These are phyloP conservation scores for Mrakia gelida DNA, from an alignment of 768 basidiomycete genomes.

Conservation along the genomic window DNA sequence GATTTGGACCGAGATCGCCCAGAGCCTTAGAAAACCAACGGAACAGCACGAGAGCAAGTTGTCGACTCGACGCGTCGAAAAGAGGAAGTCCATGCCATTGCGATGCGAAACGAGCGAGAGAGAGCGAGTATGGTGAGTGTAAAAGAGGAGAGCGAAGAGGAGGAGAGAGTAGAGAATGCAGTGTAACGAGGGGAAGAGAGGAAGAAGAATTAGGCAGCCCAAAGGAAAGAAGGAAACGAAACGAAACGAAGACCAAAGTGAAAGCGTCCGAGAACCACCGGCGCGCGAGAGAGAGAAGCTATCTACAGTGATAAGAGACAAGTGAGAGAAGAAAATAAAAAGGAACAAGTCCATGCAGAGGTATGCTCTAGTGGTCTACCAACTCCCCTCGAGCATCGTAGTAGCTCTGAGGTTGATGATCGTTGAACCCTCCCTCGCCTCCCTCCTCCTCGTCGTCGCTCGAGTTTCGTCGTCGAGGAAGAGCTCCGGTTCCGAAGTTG, in stretches of 20 bases:
- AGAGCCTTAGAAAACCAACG: too few relatives aligned
- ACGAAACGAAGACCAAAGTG: neutral
- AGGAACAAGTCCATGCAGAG: neutral
- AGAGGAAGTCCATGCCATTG: too few relatives aligned
- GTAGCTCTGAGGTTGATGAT: neutral
- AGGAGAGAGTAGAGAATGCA: too few relatives aligned
- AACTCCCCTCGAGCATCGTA: neutral
- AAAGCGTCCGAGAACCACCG: neutral
- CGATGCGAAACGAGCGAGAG: too few relatives aligned
- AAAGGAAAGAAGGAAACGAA: neutral
- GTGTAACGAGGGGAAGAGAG: too few relatives aligned
- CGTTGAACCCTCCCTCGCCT: neutral
- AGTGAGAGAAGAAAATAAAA: neutral
- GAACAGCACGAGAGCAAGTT: too few relatives aligned
- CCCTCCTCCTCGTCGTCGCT: neutral
- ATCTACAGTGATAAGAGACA: too few relatives aligned
- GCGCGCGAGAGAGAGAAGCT: too few relatives aligned
- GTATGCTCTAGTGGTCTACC: neutral
- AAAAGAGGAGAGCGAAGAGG: neutral
- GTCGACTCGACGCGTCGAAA: too few relatives aligned
- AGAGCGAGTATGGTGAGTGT: too few relatives aligned
- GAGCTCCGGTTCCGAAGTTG: neutral
- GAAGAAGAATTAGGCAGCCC: neutral
- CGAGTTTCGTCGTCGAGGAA: constrained; percentile 1
- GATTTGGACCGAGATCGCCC: too few relatives aligned